Evolutionary conservation across 129 eudicot genomes (phyloP).

Genomic region (Solidago caesia): DNA sequence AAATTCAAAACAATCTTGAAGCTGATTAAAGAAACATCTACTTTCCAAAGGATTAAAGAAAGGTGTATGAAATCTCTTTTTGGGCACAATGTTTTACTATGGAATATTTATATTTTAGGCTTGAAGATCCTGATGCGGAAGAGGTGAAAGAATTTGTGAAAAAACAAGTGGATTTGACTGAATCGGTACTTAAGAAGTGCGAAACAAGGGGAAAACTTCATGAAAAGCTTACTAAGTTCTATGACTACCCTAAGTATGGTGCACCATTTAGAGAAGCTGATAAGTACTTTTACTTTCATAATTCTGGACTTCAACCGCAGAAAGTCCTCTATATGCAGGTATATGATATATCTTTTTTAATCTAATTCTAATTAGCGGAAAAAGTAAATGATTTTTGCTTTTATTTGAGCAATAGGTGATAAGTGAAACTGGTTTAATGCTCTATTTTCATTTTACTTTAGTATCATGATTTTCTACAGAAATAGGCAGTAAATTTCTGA

Average conservation of each 20-base stretch:
- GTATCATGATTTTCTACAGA: no score
- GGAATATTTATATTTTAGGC: constrained; percentile 46
- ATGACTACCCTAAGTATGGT: constrained; percentile 71
- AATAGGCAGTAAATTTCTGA: no score
- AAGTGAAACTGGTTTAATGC: no score
- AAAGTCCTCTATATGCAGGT: constrained; percentile 94
- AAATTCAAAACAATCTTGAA: no score
- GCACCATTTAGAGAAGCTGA: constrained; percentile 77
- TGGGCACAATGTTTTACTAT: background rate
- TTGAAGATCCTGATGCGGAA: constrained; percentile 92
- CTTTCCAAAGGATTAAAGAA: no score
- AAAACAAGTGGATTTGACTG: constrained; percentile 74
- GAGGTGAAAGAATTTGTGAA: constrained; percentile 85
- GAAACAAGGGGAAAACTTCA: constrained; percentile 75
- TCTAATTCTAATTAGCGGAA: no score
- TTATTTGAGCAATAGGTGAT: no score
- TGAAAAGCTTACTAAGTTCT: constrained; percentile 68
- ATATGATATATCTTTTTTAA: background rate
- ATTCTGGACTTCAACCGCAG: constrained; percentile 90
- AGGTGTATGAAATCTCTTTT: background rate
- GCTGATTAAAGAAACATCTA: no score
- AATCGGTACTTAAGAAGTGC: constrained; percentile 68
- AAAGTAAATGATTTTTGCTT: no score
- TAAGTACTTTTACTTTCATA: constrained; percentile 85
- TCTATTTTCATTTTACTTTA: no score